phyloP scores from a whole-genome alignment of 768 basidiomycete genomes.

The Termitomyces sp. region DNA sequence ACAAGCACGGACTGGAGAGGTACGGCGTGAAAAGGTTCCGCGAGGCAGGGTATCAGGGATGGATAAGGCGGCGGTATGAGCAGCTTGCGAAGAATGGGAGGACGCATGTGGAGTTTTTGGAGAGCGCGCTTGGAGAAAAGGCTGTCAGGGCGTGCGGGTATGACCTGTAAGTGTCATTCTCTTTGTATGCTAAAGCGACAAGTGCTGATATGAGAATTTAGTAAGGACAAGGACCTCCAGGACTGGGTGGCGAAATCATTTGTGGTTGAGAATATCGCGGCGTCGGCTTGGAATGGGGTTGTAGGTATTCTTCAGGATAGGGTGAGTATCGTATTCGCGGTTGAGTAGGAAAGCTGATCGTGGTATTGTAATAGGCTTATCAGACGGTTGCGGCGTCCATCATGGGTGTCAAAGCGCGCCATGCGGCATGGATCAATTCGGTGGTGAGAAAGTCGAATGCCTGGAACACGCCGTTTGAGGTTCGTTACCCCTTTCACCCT shows the following conservation, averaged over 20 bases:
- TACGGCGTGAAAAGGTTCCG: slow-evolving; percentile 41
- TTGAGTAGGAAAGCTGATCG: not conserved
- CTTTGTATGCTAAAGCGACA: not conserved
- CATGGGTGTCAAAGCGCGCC: slow-evolving; percentile 56
- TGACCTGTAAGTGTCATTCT: slow-evolving; percentile 40
- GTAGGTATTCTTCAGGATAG: slow-evolving; percentile 24
- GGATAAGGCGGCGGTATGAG: slow-evolving; percentile 43
- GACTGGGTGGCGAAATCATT: slow-evolving; percentile 50
- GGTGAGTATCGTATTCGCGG: not conserved
- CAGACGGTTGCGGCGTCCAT: slow-evolving; percentile 57
- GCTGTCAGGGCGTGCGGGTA: slow-evolving; percentile 58
- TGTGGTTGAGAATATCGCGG: slow-evolving; percentile 55
- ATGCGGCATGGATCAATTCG: slow-evolving; percentile 59
- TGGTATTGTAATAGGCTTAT: slow-evolving; percentile 29
- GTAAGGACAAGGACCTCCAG: slow-evolving; percentile 41
- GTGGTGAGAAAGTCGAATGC: slow-evolving; percentile 29
- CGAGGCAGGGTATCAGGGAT: slow-evolving; percentile 39
- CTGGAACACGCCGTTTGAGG: slow-evolving; percentile 44
- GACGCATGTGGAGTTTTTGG: slow-evolving; percentile 49
- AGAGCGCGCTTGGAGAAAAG: slow-evolving; percentile 34
- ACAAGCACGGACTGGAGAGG: slow-evolving; percentile 33
- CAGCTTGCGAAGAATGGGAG: slow-evolving; percentile 50
- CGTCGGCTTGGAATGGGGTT: slow-evolving; percentile 59
- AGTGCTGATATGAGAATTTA: slow-evolving; percentile 11
- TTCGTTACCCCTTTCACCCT: slow-evolving; percentile 18